Evolutionary conservation across 2,329 filamentous ascomycete genomes (phyloP).

Genomic region (Dryadomyces quercus-mongolicae): DNA sequence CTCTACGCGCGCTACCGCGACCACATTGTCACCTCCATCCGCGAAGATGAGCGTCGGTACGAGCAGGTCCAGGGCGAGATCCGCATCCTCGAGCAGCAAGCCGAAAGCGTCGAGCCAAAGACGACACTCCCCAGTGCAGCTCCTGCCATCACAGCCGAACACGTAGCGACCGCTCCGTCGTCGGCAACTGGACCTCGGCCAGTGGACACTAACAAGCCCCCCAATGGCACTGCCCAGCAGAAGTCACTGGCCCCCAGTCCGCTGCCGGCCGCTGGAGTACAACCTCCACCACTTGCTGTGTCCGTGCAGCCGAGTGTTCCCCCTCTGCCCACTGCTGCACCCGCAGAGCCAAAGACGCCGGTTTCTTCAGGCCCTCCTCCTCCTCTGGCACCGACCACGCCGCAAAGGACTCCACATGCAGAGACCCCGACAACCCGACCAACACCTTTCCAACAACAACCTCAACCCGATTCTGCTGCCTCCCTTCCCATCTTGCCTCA

Average conservation of each 20-base stretch:
- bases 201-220: not conserved
- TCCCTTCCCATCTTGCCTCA: not conserved
- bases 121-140: not conserved
- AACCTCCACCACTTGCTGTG: not conserved
- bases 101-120: constrained; percentile 6
- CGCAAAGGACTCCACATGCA: not conserved
- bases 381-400: not conserved
- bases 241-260: not conserved
- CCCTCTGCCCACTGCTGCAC: not conserved
- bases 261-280: not conserved
- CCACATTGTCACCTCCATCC: constrained; percentile 55
- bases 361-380: not conserved
- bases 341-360: not conserved
- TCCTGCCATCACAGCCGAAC: too few species aligned
- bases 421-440: not conserved
- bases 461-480: not conserved
- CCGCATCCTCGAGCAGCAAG: constrained; percentile 45
- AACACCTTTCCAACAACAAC: not conserved
- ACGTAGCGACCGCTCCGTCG: not conserved
- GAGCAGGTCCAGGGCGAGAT: constrained; percentile 55
- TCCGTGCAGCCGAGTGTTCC: not conserved
- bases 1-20: constrained; percentile 67
- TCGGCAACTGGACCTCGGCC: not conserved
- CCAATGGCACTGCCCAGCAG: not conserved
- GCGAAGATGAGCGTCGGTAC: constrained; percentile 60